phyloP scores from a whole-genome alignment of 139 green algal species.

The Ettlia oleoabundans region DNA sequence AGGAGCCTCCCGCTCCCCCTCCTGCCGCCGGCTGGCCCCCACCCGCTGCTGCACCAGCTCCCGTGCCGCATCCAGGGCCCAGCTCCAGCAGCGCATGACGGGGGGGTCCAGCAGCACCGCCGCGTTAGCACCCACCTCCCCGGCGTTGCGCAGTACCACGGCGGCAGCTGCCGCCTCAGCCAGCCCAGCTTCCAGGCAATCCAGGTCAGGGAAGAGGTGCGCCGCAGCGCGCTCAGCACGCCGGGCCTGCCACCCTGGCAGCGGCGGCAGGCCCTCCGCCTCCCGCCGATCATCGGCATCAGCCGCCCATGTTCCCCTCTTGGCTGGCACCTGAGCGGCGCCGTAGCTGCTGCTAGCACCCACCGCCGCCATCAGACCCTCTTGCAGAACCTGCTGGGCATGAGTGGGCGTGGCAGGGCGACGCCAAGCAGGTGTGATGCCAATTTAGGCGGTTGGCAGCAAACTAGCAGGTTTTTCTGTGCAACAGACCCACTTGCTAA shows the following conservation, averaged over 20 bases:
- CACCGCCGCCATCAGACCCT: neutral
- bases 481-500: too few species aligned
- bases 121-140: slow-evolving; percentile 5
- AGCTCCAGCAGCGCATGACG: slow-evolving; percentile 29
- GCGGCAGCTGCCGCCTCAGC: slow-evolving; percentile 21
- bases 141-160: slow-evolving; percentile 21
- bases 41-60: slow-evolving; percentile 31
- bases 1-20: too few species aligned
- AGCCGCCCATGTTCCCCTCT: too few species aligned
- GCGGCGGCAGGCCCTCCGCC: slow-evolving; percentile 7
- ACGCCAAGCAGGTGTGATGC: neutral
- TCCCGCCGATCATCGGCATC: neutral
- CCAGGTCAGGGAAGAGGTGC: neutral
- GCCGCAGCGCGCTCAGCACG: neutral
- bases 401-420: neutral
- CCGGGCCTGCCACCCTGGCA: neutral
- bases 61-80: slow-evolving; percentile 5
- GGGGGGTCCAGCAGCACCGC: slow-evolving; percentile 16
- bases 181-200: neutral
- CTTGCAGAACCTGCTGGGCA: slow-evolving; percentile 18
- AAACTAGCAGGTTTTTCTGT: too few species aligned
- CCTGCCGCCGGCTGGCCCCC: too few species aligned
- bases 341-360: neutral
- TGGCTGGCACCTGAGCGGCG: too few species aligned
- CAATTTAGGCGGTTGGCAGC: too few species aligned